Conservation (phyloP, 805 yeast species). For the Wickerhamomyces strasburgensis region DNA sequence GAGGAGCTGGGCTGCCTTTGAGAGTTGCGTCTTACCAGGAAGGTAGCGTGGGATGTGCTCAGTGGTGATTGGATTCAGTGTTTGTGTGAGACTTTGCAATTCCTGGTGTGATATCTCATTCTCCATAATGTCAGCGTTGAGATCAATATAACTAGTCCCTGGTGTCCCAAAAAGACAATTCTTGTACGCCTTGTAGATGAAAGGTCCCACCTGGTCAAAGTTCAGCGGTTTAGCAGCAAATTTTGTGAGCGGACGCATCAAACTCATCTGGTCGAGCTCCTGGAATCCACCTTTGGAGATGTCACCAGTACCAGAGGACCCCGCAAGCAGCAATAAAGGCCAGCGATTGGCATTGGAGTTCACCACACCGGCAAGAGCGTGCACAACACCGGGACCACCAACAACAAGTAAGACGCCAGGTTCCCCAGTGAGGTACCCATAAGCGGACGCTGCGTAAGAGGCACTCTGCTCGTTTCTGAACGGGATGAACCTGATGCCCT, state of each 20-base stretch:
- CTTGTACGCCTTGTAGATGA: slow-evolving; percentile 44
- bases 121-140: slow-evolving; percentile 56
- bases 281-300: slow-evolving; percentile 62
- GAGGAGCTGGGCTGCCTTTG: slow-evolving; percentile 31
- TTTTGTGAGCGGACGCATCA: slow-evolving; percentile 45
- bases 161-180: slow-evolving; percentile 44
- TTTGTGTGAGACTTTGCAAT: neutral
- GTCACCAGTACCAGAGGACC: slow-evolving; percentile 47
- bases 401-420: slow-evolving; percentile 70
- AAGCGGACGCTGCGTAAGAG: slow-evolving; percentile 68
- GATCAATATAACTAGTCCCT: slow-evolving; percentile 58
- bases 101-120: slow-evolving; percentile 2
- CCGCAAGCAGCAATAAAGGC: slow-evolving; percentile 65
- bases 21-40: slow-evolving; percentile 33
- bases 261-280: slow-evolving; percentile 59
- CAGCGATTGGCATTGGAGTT: slow-evolving; percentile 58
- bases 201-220: slow-evolving; percentile 31
- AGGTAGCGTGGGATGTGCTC: slow-evolving; percentile 26
- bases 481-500: slow-evolving; percentile 51
- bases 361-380: slow-evolving; percentile 61
- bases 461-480: slow-evolving; percentile 74
- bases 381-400: slow-evolving; percentile 73
- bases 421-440: slow-evolving; percentile 57
- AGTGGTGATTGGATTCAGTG: slow-evolving; percentile 6
- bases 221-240: slow-evolving; percentile 41